These are phyloP conservation scores for Yamadazyma triangularis DNA, from an alignment of 1,139 yeast genomes.

Conservation along the genomic window DNA sequence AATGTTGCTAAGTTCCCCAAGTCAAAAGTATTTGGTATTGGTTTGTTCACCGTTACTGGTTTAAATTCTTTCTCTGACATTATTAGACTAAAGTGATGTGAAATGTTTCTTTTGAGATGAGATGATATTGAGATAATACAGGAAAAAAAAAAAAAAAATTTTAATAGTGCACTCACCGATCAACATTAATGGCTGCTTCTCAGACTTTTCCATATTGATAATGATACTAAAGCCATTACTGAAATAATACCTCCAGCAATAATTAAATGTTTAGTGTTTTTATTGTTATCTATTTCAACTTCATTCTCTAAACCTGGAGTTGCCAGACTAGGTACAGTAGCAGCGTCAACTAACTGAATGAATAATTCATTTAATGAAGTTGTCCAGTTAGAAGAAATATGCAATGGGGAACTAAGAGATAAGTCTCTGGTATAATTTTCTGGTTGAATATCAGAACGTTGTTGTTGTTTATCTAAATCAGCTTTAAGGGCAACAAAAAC, in stretches of 20 bases:
- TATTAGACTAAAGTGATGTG: neutral
- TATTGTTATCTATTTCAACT: conserved; percentile 43
- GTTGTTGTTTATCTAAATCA: conserved; percentile 92
- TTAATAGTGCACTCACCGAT: neutral
- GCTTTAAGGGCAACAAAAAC: conserved; percentile 92
- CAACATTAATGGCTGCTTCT: neutral
- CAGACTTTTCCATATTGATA: conserved; percentile 55
- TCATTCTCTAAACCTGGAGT: conserved; percentile 82
- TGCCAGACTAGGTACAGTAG: conserved; percentile 68
- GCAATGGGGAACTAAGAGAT: conserved; percentile 64
- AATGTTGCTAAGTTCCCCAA: conserved; percentile 84
- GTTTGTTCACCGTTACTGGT: conserved; percentile 84
- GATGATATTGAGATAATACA: conserved; percentile 5
- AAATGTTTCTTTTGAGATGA: conserved; percentile 3
- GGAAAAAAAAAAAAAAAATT: neutral
- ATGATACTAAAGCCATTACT: conserved; percentile 52
- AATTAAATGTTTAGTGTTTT: conserved; percentile 44
- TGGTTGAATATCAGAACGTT: conserved; percentile 79
- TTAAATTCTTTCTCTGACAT: conserved; percentile 37
- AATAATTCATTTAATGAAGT: conserved; percentile 81
- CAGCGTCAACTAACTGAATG: conserved; percentile 85
- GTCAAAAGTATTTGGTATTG: conserved; percentile 81
- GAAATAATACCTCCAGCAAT: conserved; percentile 67
- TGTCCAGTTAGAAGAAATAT: conserved; percentile 86
- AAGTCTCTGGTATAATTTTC: conserved; percentile 74